Conservation (phyloP, 2,329 filamentous ascomycete species). For the Mariannaea sp. region DNA sequence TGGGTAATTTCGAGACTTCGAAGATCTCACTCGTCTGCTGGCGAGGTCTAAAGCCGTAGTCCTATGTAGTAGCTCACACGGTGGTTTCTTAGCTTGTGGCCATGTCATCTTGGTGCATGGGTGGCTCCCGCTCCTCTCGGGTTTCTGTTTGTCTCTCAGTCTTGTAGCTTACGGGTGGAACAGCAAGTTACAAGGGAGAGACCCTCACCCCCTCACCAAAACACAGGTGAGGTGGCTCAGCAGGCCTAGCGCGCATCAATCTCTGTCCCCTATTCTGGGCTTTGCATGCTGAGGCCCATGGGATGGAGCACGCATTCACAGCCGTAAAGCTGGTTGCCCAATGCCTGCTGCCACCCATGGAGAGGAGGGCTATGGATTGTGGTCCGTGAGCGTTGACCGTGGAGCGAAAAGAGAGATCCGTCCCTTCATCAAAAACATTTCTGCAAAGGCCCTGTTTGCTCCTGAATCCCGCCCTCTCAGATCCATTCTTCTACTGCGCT, state of each 20-base stretch:
- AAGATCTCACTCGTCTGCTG: no score
- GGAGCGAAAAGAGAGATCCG: conserved; percentile 36
- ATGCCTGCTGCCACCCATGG: not conserved
- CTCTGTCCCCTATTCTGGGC: conserved; percentile 39
- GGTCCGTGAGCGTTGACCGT: conserved; percentile 28
- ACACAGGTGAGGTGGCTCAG: conserved; percentile 40
- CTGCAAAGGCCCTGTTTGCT: conserved; percentile 26
- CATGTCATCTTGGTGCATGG: not conserved
- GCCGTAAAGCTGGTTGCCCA: not conserved
- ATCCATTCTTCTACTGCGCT: conserved; percentile 22
- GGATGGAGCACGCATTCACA: not conserved
- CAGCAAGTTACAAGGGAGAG: conserved; percentile 32
- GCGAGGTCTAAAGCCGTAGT: no score
- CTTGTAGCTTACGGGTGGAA: conserved; percentile 21
- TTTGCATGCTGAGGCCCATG: conserved; percentile 10
- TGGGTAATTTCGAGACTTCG: no score
- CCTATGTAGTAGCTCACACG: not conserved
- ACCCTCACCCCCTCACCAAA: conserved; percentile 30
- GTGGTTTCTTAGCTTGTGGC: not conserved
- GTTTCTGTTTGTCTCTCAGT: conserved; percentile 20
- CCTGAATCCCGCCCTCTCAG: conserved; percentile 17
- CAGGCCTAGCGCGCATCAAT: conserved; percentile 37
- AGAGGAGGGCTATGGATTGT: not conserved
- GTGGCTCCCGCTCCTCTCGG: conserved; percentile 12
- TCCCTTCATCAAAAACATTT: conserved; percentile 39